A percentile compares a stretch with the other conserved stretches of the same genome.
Evolutionary conservation across 2,329 filamentous ascomycete species (phyloP).

Genomic region (Zelopaecilomyces penicillatus): DNA sequence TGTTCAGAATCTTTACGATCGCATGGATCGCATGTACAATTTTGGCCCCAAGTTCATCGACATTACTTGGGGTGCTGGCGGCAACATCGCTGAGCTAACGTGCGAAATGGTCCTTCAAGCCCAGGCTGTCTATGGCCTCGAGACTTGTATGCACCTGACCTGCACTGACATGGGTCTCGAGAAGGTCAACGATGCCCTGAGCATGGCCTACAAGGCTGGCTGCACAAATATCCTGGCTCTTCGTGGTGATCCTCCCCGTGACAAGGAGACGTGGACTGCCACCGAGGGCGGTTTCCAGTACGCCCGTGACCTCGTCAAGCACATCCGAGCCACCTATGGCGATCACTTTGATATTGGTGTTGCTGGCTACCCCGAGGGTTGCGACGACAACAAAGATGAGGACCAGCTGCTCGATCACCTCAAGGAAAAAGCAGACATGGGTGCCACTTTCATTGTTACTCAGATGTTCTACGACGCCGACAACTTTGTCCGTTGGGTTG

Average conservation of each 20-base stretch:
- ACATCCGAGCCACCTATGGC: constrained; percentile 66
- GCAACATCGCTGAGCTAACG: constrained; percentile 81
- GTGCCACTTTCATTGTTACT: constrained; percentile 87
- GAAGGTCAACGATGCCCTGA: constrained; percentile 82
- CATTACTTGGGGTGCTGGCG: constrained; percentile 96
- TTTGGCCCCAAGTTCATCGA: constrained; percentile 94
- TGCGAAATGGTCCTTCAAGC: constrained; percentile 97
- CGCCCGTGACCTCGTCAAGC: constrained; percentile 80
- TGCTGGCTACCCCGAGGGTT: constrained; percentile 91
- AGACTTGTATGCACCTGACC: constrained; percentile 98
- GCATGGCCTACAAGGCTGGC: constrained; percentile 83
- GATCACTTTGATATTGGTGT: constrained; percentile 91
- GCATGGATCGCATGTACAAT: constrained; percentile 98
- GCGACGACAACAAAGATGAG: constrained; percentile 83
- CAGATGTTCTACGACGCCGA: constrained; percentile 99
- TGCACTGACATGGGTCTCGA: constrained; percentile 96
- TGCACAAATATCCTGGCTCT: constrained; percentile 97
- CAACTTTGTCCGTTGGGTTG: constrained; percentile 86
- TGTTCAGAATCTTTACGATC: constrained; percentile 98
- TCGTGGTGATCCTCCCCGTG: constrained; percentile 85
- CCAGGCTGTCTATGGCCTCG: constrained; percentile 88
- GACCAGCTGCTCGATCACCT: constrained; percentile 81
- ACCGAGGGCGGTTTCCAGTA: constrained; percentile 83
- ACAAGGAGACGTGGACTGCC: constrained; percentile 88
- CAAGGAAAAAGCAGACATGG: constrained; percentile 95